phyloP scores from a whole-genome alignment of 2,329 filamentous ascomycete species.

The Aspergillus neoniger region DNA sequence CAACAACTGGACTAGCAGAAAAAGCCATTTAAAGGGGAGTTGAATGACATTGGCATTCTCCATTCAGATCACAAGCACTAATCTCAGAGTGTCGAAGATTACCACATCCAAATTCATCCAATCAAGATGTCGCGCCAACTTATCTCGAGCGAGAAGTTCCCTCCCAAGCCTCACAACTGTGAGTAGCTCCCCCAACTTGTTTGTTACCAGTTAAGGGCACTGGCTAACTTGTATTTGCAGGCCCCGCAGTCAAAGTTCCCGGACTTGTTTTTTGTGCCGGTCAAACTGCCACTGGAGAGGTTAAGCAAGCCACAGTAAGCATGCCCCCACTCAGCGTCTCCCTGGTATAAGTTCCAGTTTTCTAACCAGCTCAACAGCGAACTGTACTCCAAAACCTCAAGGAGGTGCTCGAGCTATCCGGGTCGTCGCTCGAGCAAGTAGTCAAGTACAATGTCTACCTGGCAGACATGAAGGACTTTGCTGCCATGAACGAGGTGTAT shows the following conservation, averaged over 20 bases:
- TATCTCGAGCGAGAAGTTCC: slow-evolving; percentile 52
- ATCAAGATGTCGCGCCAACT: slow-evolving; percentile 49
- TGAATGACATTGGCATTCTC: no score
- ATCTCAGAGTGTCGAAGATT: no score
- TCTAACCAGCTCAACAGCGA: slow-evolving; percentile 20
- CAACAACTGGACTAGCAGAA: background rate
- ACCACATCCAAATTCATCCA: background rate
- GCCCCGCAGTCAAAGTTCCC: slow-evolving; percentile 48
- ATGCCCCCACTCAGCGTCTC: background rate
- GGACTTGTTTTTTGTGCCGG: slow-evolving; percentile 52
- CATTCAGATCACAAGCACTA: no score
- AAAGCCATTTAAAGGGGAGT: background rate
- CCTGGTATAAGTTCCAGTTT: background rate
- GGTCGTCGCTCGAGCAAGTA: slow-evolving; percentile 59
- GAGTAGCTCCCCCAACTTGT: slow-evolving; percentile 14
- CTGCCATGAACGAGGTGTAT: slow-evolving; percentile 66
- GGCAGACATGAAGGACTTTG: slow-evolving; percentile 64
- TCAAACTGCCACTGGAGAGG: slow-evolving; percentile 53
- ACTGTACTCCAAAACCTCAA: slow-evolving; percentile 54
- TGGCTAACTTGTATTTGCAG: slow-evolving; percentile 20
- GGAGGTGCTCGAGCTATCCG: slow-evolving; percentile 61
- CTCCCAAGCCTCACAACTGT: slow-evolving; percentile 52
- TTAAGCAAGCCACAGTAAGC: slow-evolving; percentile 49
- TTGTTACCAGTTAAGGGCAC: no score
- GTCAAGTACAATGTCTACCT: slow-evolving; percentile 68